Percentiles rank a stretch among this genome's conserved stretches.
These are phyloP conservation scores for Verbena officinalis DNA, from an alignment of 257 asterid genomes.

Conservation along the genomic window DNA sequence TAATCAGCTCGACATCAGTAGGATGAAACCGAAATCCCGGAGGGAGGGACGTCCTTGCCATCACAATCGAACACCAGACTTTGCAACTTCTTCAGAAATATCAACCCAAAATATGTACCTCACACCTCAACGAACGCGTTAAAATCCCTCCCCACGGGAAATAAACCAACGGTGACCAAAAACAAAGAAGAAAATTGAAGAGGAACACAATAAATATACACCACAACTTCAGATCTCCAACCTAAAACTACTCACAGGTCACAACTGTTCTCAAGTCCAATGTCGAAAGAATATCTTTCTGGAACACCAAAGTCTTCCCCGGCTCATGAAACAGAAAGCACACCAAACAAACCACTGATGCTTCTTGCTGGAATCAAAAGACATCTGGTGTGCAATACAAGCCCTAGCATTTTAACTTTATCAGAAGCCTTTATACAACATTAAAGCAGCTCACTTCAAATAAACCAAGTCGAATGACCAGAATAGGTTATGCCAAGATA, in stretches of 20 bases:
- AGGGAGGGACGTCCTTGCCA: constrained; percentile 55
- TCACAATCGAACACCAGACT: constrained; percentile 19
- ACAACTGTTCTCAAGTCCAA: constrained; percentile 70
- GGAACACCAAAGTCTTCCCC: constrained; percentile 72
- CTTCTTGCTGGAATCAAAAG: constrained; percentile 79
- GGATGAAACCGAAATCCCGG: constrained; percentile 97
- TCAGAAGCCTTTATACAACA: constrained; percentile 40
- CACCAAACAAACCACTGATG: constrained; percentile 64
- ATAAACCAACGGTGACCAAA: not conserved
- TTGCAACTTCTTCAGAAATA: constrained; percentile 24
- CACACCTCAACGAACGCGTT: constrained; percentile 24
- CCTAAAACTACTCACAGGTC: constrained; percentile 24
- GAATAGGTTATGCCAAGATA: constrained; percentile 4
- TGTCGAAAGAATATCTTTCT: constrained; percentile 67
- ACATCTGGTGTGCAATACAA: constrained; percentile 81
- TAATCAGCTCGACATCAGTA: constrained; percentile 73
- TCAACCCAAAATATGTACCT: constrained; percentile 17
- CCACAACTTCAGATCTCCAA: constrained; percentile 28
- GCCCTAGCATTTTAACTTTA: constrained; percentile 49
- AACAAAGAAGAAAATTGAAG: constrained; percentile 4
- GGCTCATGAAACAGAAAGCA: constrained; percentile 71
- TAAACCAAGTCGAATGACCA: constrained; percentile 22
- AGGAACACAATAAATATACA: constrained; percentile 21
- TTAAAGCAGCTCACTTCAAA: constrained; percentile 26
- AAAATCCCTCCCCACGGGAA: constrained; percentile 25